Conservation (phyloP, 192 early-diverging fungal genomes). For the Rhizophagus sp. region DNA sequence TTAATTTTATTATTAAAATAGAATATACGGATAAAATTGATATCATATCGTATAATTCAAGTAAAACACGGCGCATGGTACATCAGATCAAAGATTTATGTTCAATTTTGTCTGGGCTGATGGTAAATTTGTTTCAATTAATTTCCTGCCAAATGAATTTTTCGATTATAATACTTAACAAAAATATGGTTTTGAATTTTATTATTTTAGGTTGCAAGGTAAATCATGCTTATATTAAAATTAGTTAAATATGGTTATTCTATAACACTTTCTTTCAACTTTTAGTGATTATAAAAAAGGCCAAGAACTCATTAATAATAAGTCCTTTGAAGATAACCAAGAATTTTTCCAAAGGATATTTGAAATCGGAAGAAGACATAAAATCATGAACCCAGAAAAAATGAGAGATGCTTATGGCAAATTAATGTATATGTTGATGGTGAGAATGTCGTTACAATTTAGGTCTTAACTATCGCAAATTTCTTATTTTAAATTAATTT, state of each 20-base stretch:
- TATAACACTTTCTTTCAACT: background rate
- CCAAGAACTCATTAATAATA: slow-evolving; percentile 73
- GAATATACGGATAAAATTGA: slow-evolving; percentile 66
- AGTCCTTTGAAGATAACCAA: slow-evolving; percentile 68
- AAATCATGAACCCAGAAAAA: slow-evolving; percentile 95
- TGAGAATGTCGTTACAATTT: slow-evolving; percentile 18
- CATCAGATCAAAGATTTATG: slow-evolving; percentile 96
- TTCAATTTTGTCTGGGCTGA: slow-evolving; percentile 89
- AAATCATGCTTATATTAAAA: background rate
- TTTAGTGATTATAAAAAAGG: slow-evolving; percentile 78
- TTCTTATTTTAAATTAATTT: background rate
- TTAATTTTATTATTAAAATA: slow-evolving; percentile 13
- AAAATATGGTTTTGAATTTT: background rate
- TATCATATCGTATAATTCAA: slow-evolving; percentile 65
- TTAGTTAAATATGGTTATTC: too few species aligned
- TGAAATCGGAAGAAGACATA: slow-evolving; percentile 75
- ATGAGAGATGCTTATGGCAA: slow-evolving; percentile 97
- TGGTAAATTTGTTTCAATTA: slow-evolving; percentile 44
- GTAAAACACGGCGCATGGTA: slow-evolving; percentile 87
- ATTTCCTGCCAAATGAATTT: background rate
- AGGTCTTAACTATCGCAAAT: background rate
- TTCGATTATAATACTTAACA: background rate
- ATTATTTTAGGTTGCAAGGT: slow-evolving; percentile 33
- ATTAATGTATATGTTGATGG: slow-evolving; percentile 86
- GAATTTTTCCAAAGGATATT: slow-evolving; percentile 77